Conservation (phyloP, 75 land plant genomes). For the Picea glauca region DNA sequence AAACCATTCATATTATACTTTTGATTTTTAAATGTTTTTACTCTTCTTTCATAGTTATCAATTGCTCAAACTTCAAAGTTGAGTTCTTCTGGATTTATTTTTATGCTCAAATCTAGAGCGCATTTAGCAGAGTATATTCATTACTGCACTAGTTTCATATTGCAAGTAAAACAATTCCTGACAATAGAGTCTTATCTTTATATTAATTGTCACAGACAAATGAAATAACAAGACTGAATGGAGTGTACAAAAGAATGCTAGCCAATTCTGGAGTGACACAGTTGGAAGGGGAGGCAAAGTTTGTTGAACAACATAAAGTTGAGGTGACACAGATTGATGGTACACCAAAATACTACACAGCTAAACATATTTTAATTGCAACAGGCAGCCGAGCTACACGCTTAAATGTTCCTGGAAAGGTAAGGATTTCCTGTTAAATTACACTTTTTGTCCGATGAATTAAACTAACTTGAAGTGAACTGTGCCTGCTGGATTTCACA, state of each 20-base stretch:
- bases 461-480: background rate
- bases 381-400: constrained; percentile 87
- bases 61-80: no score
- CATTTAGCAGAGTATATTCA: no score
- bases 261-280: constrained; percentile 76
- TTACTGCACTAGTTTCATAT: background rate
- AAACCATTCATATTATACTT: background rate
- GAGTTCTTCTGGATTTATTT: no score
- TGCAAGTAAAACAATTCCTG: background rate
- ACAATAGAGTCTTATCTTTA: background rate
- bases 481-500: background rate
- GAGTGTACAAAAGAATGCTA: constrained; percentile 81
- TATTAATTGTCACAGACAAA: constrained; percentile 48
- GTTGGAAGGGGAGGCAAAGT: constrained; percentile 76
- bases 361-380: constrained; percentile 89
- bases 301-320: constrained; percentile 79
- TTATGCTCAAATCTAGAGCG: no score
- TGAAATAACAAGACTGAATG: constrained; percentile 84
- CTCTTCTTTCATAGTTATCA: no score
- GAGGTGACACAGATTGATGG: constrained; percentile 73
- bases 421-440: constrained; percentile 10
- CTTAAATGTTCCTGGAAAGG: constrained; percentile 84
- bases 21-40: no score
- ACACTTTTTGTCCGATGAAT: background rate
- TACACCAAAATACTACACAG: constrained; percentile 39